phyloP scores from a whole-genome alignment of 202 grass and related monocot genomes.

The Sporobolus alterniflorus region DNA sequence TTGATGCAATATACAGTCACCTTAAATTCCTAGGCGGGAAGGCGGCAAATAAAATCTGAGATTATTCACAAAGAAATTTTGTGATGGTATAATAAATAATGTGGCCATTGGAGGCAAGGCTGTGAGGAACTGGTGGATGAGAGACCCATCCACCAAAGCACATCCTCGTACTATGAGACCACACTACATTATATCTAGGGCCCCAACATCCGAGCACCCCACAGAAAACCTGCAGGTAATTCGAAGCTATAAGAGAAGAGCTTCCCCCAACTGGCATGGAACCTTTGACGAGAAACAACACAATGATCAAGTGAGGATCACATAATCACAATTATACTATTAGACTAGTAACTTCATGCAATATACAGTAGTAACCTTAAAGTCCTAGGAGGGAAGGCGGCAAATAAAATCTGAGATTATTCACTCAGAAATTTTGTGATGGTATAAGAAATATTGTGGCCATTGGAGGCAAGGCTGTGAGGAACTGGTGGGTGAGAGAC shows the following conservation, averaged over 20 bases:
- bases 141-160: conserved; percentile 36
- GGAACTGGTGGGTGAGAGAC: conserved; percentile 21
- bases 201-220: conserved; percentile 65
- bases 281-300: conserved; percentile 1
- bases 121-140: conserved; percentile 32
- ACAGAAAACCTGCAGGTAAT: conserved; percentile 90
- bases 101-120: conserved; percentile 77
- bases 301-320: neutral
- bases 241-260: conserved; percentile 62
- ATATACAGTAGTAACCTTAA: too few species aligned
- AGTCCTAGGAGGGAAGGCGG: neutral
- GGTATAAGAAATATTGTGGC: conserved; percentile 35
- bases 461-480: conserved; percentile 77
- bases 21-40: neutral
- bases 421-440: neutral
- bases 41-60: neutral
- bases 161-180: conserved; percentile 79
- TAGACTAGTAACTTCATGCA: neutral
- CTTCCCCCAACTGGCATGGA: conserved; percentile 69
- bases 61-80: neutral
- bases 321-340: neutral
- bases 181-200: conserved; percentile 48
- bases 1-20: too few species aligned
- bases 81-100: conserved; percentile 5
- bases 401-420: neutral